Evolutionary conservation across 768 basidiomycete species (phyloP), one percentile per base, ranked within the genome.

Genomic region (Tricholoma bakamatsutake): DNA sequence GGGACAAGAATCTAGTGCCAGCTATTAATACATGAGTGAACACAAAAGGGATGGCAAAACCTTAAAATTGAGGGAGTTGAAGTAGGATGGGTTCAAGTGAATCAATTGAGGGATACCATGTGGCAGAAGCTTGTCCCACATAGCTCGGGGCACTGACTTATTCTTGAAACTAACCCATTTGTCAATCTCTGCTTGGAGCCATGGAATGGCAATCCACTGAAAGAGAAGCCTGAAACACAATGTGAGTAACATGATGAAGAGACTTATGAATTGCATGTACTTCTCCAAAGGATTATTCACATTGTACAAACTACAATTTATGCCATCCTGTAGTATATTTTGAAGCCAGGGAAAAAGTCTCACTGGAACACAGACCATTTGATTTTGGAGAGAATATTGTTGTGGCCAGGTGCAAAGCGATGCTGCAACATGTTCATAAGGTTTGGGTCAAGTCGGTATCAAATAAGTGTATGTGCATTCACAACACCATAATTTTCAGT

Each of bases 191-290:
- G 35, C 37, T 52, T 75, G 74, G 8, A 74, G 53, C 67, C 68
- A 74, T 2, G 72, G 73, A 43, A 76, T 71, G 3, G 68, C 64
- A 4, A 74, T 50, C 67, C 70, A 76, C 1, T 64, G 63, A 54
- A 74, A 76, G 0, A 73, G 52, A 35, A 71, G 52, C 0, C 66
- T 69, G 7, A 17, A 18, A 42, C 12, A 39, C 15, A 39, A 39
- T 11, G 37, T 39, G 11, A 39, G 37, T 15, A 39, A 39, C 37
- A 39, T 39, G 5, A 1, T 39, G 15, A 15, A 13, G 11, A 39
- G 61, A 45, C 48, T 61, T n/a, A n/a, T n/a, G n/a, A n/a, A n/a
- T n/a, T n/a, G n/a, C n/a, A n/a, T n/a, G n/a, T 57, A 17, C 37
- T 39, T 39, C 15, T 39, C 15, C 12, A 39, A 15, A 39, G 15